Base-by-base conservation (phyloP, 129 eudicot species). In the Flaveria linearis region DNA sequence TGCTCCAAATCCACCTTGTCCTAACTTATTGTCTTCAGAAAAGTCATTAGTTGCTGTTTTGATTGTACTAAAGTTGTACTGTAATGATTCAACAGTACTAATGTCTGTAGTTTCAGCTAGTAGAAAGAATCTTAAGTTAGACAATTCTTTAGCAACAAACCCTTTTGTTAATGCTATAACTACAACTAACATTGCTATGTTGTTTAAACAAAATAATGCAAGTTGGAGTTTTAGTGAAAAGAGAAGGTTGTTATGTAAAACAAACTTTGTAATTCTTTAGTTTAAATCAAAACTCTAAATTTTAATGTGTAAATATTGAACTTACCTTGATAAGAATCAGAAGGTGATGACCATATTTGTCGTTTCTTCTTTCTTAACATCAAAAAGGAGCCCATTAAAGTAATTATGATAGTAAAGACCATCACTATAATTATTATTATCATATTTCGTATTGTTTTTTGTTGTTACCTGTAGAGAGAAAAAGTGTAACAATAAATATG, bases 21-120 rank as follows among this genome's bases (percentile, higher is more conserved):
- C 69, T 0, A 63, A 20, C 69, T 14, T 63, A 63, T 63, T 63
- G 11, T 63, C 41, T 63, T 63, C 69, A 1, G 69, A 63, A 30
- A 63, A 63, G 5, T 63, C 43, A 63, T 63, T 63, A 63, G 69
- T 63, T 14, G 69, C 69, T 28, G 46, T 13, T 63, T 63, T 63
- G 46, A 63, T 30, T 30, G 46, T 63, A 30, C 45, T 63, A 30
- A 63, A 63, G 12, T 30, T 30, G 46, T 63, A 63, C 1, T 63
- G 69, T 7, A 63, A 30, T 30, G 69, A 63, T 63, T 63, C 69
- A 5, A 1, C 15, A 5, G 69, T 6, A 46, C 11, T 1, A 2
- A 28, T 30, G 22, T 6, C 22, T 11, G 14, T 30, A 13, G 69
- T 14, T 30, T 63, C 69, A 63, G 20, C 69, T 30, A 63, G 5